phyloP scores from a whole-genome alignment of 495 filamentous ascomycete genomes.

The Podospora australis region DNA sequence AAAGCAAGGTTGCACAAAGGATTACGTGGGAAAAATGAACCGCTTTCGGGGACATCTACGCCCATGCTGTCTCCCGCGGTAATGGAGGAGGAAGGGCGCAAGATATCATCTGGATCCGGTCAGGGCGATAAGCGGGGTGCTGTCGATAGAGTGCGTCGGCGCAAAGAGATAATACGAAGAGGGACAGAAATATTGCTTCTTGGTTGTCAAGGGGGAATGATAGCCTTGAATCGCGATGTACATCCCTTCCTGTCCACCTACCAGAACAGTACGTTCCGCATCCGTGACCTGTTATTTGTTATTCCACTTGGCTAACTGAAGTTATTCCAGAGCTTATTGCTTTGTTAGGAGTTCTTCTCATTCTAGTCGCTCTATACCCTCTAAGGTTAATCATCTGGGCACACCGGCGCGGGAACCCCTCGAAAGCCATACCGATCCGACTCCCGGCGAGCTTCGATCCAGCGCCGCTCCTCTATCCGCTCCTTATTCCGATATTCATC shows the following conservation, averaged over 20 bases:
- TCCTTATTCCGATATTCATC: slow-evolving; percentile 66
- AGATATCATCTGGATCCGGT: slow-evolving; percentile 14
- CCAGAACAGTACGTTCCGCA: slow-evolving; percentile 27
- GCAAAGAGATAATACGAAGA: slow-evolving; percentile 41
- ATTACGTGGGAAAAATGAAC: slow-evolving; percentile 48
- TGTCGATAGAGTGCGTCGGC: slow-evolving; percentile 33
- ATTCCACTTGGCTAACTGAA: slow-evolving; percentile 8
- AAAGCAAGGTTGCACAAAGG: slow-evolving; percentile 67
- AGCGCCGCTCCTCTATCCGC: slow-evolving; percentile 83
- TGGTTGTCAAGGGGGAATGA: slow-evolving; percentile 33
- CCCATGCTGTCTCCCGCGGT: slow-evolving; percentile 55
- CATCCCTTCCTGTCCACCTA: slow-evolving; percentile 27
- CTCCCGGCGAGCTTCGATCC: slow-evolving; percentile 79
- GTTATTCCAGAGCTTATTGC: slow-evolving; percentile 25
- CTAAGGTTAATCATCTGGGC: slow-evolving; percentile 38
- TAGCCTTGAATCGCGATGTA: slow-evolving; percentile 24
- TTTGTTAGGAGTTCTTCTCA: slow-evolving; percentile 12
- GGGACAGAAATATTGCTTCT: slow-evolving; percentile 39
- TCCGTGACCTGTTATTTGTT: neutral
- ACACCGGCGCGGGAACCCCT: slow-evolving; percentile 31
- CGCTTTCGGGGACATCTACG: slow-evolving; percentile 43
- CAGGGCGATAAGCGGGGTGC: slow-evolving; percentile 21
- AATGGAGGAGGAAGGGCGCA: slow-evolving; percentile 48
- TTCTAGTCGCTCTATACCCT: slow-evolving; percentile 39
- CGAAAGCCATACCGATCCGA: slow-evolving; percentile 33